Conservation (phyloP, 192 early-diverging fungal species). For the Thoreauomyces humboldtii region DNA sequence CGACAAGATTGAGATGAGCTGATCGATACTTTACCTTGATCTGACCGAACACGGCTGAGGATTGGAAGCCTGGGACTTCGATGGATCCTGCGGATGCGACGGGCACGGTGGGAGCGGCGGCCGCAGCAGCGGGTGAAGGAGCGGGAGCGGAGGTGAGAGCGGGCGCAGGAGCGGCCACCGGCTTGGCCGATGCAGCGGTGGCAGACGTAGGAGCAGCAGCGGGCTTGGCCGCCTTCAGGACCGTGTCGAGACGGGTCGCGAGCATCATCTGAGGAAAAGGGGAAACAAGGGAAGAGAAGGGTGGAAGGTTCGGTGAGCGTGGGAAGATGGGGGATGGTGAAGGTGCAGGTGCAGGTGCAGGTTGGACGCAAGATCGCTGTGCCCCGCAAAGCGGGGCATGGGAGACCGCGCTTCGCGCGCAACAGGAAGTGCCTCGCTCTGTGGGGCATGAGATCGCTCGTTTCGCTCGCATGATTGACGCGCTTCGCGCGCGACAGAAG, state of each 20-base stretch:
- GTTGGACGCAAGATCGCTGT: too few relatives aligned
- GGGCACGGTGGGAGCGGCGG: too few relatives aligned
- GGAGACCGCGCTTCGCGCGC: background rate
- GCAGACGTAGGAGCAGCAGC: constrained; percentile 23
- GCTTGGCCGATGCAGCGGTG: constrained; percentile 14
- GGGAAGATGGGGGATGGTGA: too few relatives aligned
- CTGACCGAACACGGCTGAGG: constrained; percentile 66
- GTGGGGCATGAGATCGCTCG: too few relatives aligned
- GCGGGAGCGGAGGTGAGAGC: constrained; percentile 14
- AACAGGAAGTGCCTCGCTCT: too few relatives aligned
- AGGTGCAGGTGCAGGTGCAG: too few relatives aligned
- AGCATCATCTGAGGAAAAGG: constrained; percentile 24
- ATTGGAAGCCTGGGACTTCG: constrained; percentile 68
- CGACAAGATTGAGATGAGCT: background rate
- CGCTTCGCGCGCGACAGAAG: too few relatives aligned
- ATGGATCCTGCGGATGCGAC: too few relatives aligned
- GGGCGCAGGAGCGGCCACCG: constrained; percentile 9
- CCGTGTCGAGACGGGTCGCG: constrained; percentile 33
- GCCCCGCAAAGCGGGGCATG: too few relatives aligned
- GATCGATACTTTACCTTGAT: constrained; percentile 42
- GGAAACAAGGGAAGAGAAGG: background rate
- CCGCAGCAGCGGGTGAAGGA: background rate
- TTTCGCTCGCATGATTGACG: too few relatives aligned
- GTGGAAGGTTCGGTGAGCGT: too few relatives aligned
- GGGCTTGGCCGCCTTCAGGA: constrained; percentile 38